phyloP scores from a whole-genome alignment of 2,329 filamentous ascomycete genomes.

The Rhynchosporium graminicola region DNA sequence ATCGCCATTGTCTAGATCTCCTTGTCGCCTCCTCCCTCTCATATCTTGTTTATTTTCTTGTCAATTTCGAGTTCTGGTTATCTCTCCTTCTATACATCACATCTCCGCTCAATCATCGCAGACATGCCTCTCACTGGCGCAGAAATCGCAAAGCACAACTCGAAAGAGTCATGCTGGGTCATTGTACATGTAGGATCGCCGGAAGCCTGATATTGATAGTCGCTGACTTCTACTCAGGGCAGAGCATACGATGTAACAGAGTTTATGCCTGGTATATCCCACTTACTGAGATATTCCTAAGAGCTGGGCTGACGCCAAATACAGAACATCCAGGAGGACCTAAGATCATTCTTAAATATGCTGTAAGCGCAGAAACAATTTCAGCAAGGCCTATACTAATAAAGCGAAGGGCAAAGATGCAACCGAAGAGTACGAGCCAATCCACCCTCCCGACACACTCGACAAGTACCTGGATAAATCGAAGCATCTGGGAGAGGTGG shows the following conservation, averaged over 20 bases:
- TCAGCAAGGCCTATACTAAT: background rate
- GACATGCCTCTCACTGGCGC: conserved; percentile 49
- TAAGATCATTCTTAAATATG: conserved; percentile 96
- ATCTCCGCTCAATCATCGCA: conserved; percentile 11
- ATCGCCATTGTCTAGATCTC: background rate
- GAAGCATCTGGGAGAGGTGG: conserved; percentile 86
- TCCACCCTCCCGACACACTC: conserved; percentile 85
- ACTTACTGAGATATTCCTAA: background rate
- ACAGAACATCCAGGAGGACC: conserved; percentile 82
- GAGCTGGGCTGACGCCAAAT: conserved; percentile 14
- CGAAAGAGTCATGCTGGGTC: conserved; percentile 84
- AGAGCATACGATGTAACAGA: conserved; percentile 90
- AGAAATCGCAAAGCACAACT: conserved; percentile 73
- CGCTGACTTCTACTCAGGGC: conserved; percentile 48
- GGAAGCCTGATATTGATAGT: conserved; percentile 17
- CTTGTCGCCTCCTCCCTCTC: background rate
- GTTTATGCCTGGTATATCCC: conserved; percentile 67
- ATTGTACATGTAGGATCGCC: conserved; percentile 68
- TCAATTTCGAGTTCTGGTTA: background rate
- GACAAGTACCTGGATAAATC: conserved; percentile 79
- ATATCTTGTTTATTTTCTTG: background rate
- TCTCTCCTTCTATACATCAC: background rate
- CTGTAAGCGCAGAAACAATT: conserved; percentile 48
- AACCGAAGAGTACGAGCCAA: conserved; percentile 87
- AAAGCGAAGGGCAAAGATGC: conserved; percentile 73